Evolutionary conservation across 106 monocot genomes (phyloP).

Genomic region (Dendrobium catenatum): DNA sequence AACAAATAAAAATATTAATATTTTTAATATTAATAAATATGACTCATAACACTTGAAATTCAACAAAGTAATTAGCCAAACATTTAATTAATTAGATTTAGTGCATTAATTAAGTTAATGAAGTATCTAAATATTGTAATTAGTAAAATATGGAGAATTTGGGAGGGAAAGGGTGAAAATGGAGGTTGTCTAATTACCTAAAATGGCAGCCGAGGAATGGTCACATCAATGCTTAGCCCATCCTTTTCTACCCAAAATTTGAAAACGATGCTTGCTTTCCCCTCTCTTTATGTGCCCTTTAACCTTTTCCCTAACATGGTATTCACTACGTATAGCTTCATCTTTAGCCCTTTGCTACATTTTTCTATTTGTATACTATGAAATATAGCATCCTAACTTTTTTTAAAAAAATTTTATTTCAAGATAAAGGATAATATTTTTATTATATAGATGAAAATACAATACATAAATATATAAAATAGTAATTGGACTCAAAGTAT

Average conservation of each 20-base stretch:
- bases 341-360: not conserved
- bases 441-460: too few relatives aligned
- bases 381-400: too few relatives aligned
- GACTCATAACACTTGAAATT: too few relatives aligned
- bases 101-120: too few relatives aligned
- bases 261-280: not conserved
- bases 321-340: conserved; percentile 4
- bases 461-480: too few relatives aligned
- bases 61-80: too few relatives aligned
- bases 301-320: not conserved
- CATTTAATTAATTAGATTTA: too few relatives aligned
- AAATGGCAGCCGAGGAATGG: conserved; percentile 5
- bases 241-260: conserved; percentile 3
- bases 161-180: not conserved
- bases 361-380: not conserved
- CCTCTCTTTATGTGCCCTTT: not conserved
- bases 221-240: not conserved
- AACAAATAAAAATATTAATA: too few relatives aligned
- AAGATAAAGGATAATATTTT: too few relatives aligned
- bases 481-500: too few relatives aligned
- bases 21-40: too few relatives aligned
- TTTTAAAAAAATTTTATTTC: too few relatives aligned
- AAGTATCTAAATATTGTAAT: not conserved
- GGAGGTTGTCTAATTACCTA: not conserved
- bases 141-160: not conserved